phyloP scores from a whole-genome alignment of 2,329 filamentous ascomycete genomes.

The Neonectria sp. region DNA sequence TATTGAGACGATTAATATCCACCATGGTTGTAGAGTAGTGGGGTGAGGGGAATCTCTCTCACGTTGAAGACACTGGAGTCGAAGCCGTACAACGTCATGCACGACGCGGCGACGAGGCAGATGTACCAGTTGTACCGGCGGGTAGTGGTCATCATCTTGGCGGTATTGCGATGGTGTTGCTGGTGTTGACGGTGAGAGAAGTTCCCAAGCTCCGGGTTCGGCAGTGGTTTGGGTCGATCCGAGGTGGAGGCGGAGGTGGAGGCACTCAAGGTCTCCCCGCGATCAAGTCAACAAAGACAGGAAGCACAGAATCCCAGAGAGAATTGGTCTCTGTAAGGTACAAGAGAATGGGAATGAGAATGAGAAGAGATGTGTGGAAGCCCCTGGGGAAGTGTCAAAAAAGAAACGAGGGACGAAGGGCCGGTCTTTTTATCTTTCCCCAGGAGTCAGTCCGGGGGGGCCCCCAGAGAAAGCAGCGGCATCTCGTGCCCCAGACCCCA shows the following conservation, averaged over 20 bases:
- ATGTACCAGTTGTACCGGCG: constrained; percentile 65
- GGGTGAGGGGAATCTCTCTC: constrained; percentile 6
- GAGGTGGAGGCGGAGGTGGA: neutral
- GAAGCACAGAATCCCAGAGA: constrained; percentile 1
- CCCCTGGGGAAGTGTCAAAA: constrained; percentile 9
- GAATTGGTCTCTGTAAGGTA: constrained; percentile 5
- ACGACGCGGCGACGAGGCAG: constrained; percentile 78
- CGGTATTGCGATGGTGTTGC: constrained; percentile 28
- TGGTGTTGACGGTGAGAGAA: neutral
- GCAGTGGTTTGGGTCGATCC: neutral
- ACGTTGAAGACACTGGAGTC: constrained; percentile 82
- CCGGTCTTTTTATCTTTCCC: constrained; percentile 40
- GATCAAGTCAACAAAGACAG: neutral
- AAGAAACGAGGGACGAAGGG: constrained; percentile 22
- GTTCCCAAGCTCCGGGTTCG: neutral
- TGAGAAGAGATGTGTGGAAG: constrained; percentile 11
- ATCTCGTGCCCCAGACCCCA: constrained; percentile 37
- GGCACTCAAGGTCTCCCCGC: neutral
- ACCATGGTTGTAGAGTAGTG: neutral
- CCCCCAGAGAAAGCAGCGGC: constrained; percentile 24
- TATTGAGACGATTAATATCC: constrained; percentile 22
- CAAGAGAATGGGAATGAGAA: constrained; percentile 6
- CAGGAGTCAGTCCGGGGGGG: neutral
- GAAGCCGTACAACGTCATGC: constrained; percentile 83
- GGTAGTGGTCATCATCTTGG: constrained; percentile 54